phyloP scores from a whole-genome alignment of 306 rosid species.

The Prunus padus region DNA sequence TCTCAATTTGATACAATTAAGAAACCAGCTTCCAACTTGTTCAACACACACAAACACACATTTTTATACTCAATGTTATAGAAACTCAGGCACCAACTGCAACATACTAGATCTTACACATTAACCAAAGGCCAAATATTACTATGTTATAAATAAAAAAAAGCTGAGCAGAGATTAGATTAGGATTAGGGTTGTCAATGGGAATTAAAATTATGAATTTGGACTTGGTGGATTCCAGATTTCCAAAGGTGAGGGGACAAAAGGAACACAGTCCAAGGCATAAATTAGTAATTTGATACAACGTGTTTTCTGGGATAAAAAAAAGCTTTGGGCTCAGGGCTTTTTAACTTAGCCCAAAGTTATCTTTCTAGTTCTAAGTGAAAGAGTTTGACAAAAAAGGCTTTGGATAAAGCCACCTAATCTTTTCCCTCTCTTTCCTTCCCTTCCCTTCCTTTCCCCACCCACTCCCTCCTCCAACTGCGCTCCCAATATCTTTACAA shows the following conservation, averaged over 20 bases:
- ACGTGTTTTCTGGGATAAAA: conserved; percentile 57
- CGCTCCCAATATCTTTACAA: background rate
- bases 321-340: conserved; percentile 42
- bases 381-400: conserved; percentile 19
- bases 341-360: conserved; percentile 32
- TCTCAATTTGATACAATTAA: conserved; percentile 4
- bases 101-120: conserved; percentile 4
- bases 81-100: conserved; percentile 3
- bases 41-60: background rate
- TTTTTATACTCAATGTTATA: conserved; percentile 1
- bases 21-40: background rate
- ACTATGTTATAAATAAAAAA: background rate
- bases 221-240: conserved; percentile 7
- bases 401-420: conserved; percentile 39
- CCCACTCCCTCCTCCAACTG: conserved; percentile 23
- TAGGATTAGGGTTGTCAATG: background rate
- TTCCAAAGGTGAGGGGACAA: conserved; percentile 46
- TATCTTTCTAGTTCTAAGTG: conserved; percentile 41
- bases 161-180: too few relatives aligned
- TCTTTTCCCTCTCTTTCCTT: conserved; percentile 22
- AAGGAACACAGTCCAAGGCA: conserved; percentile 38
- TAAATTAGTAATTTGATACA: conserved; percentile 19
- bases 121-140: conserved; percentile 5
- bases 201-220: background rate
- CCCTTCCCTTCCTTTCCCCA: background rate